phyloP scores from a whole-genome alignment of 306 rosid species.

The Medicago arabica region DNA sequence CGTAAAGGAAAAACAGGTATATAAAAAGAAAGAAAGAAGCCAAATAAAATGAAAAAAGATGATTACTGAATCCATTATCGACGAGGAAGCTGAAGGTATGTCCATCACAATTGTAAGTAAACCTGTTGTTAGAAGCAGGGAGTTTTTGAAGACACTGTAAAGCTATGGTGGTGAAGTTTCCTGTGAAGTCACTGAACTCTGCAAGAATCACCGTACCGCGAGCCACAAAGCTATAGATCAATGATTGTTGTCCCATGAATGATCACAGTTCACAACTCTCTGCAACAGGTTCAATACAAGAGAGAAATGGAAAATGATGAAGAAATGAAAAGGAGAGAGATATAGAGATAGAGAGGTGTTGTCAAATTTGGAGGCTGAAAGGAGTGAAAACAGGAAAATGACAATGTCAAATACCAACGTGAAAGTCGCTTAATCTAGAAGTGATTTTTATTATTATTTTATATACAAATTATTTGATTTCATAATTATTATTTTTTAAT shows the following conservation, averaged over 20 bases:
- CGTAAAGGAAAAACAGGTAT: not conserved
- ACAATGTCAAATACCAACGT: not conserved
- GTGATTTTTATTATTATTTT: not conserved
- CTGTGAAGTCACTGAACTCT: constrained; percentile 93
- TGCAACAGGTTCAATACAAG: not conserved
- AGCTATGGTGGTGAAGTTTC: constrained; percentile 95
- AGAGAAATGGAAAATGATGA: not conserved
- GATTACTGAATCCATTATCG: constrained; percentile 88
- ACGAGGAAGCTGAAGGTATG: constrained; percentile 90
- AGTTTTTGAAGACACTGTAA: constrained; percentile 88
- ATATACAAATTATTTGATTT: not conserved
- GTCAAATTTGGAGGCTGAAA: constrained; percentile 12
- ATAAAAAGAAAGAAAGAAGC: not conserved
- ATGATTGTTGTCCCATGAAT: constrained; percentile 50
- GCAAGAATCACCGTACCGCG: constrained; percentile 91
- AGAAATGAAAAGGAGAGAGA: not conserved
- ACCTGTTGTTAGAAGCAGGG: constrained; percentile 83
- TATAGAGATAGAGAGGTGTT: not conserved
- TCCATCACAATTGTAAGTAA: constrained; percentile 87
- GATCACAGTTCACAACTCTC: not conserved
- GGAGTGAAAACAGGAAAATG: not conserved
- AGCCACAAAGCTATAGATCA: constrained; percentile 90
- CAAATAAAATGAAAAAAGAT: not conserved
- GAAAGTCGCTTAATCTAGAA: constrained; percentile 4
- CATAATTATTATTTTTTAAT: not conserved